phyloP scores from a whole-genome alignment of 2,329 filamentous ascomycete species.

The Ceratocystis ficicola region DNA sequence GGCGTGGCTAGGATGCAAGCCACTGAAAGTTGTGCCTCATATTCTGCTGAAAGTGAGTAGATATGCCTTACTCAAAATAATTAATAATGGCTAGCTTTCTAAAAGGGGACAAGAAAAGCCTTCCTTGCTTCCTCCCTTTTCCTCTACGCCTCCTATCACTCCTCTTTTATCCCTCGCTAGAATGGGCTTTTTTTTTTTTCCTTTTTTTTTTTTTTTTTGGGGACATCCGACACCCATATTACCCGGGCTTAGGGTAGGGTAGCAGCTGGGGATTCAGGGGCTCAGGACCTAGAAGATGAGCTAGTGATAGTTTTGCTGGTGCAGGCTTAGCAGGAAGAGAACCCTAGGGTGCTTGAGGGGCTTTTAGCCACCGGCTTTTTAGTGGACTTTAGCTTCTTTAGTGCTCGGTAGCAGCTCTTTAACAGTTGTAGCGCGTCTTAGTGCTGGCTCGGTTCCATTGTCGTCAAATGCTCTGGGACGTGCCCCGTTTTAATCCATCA shows the following conservation, averaged over 20 bases:
- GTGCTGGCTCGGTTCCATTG: too few species aligned
- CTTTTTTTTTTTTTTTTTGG: not conserved
- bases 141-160: too few species aligned
- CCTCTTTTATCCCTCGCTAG: not conserved
- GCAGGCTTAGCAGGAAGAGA: not conserved
- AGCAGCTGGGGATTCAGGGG: not conserved
- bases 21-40: too few species aligned
- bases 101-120: not conserved
- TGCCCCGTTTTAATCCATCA: not conserved
- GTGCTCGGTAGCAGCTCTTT: not conserved
- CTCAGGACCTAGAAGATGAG: not conserved
- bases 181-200: not conserved
- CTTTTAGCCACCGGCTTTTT: not conserved
- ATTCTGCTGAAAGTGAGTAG: too few species aligned
- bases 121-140: not conserved
- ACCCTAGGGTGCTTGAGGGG: not conserved
- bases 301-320: not conserved
- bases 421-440: not conserved
- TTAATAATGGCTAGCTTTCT: too few species aligned
- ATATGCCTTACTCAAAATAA: too few species aligned
- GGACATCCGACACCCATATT: too few species aligned
- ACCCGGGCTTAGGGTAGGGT: too few species aligned
- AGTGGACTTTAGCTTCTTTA: not conserved
- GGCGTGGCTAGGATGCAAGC: too few species aligned
- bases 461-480: not conserved